Base-by-base conservation (phyloP, 176 grass and related monocot species). In the Cocos nucifera region DNA sequence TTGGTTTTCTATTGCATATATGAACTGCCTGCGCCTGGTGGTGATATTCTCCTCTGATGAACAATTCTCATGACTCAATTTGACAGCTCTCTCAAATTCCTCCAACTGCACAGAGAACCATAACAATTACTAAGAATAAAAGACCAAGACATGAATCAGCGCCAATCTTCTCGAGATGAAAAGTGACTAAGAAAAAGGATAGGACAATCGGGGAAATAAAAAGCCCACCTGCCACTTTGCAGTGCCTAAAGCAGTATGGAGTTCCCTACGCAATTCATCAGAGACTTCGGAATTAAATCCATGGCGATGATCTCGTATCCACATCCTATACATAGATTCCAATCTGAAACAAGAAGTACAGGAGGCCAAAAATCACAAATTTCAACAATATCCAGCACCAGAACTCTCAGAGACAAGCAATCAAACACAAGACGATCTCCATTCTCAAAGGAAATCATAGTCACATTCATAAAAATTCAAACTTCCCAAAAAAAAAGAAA, bases 221-320 rank as follows among this genome's bases (percentile, higher is more conserved):
- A 77, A 51, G 52, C 67, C 18, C 20, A 83, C 91, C 91, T 95
- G 91, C 91, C 91, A 95, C 71, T 95, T 95, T 64, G 91, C 86
- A 58, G 86, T 90, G 56, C 86, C 86, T 72, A 95, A 70, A 78
- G 83, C 77, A 73, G 74, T 83, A 52, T 77, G 80, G 15, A 95
- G 72, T 58, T 95, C 86, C 54, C 83, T 84, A 59, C 64, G 71
- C 69, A 90, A 56, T 69, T 87, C 78, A 22, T 77, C 66, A 9
- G 70, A 63, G 18, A 69, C 77, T 19, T 87, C 77, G 0, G 62
- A 68, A 77, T 66, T 65, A 70, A 80, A 68, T 65, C 64, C 64
- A 18, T 54, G 75, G 22, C 53, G 53, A 19, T 54, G 58, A 61
- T 82, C 62, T 28, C 58, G 77, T 59, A 75, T 73, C 91, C 86